Conservation (phyloP, 352 stramenopile genomes). For the Globisporangium recalcitrans region DNA sequence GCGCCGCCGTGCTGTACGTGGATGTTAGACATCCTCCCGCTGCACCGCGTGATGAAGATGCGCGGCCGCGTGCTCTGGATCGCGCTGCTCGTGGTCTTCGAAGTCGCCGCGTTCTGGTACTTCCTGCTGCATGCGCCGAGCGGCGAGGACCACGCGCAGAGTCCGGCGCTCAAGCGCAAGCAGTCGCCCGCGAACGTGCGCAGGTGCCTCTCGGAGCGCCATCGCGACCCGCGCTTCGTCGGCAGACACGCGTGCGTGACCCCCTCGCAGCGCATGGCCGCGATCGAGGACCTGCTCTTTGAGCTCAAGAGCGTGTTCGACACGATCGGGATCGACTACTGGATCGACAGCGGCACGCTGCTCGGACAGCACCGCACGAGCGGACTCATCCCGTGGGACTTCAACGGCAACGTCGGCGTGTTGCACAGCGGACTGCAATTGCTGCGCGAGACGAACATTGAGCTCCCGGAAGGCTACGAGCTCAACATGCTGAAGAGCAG, state of each 20-base stretch:
- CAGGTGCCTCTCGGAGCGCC: constrained; percentile 27
- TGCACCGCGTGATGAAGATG: constrained; percentile 5
- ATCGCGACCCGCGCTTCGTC: constrained; percentile 39
- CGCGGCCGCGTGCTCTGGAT: constrained; percentile 18
- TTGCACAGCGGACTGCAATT: constrained; percentile 9
- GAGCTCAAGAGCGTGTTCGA: constrained; percentile 33
- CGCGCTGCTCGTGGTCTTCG: constrained; percentile 24
- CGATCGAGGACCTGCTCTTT: constrained; percentile 36
- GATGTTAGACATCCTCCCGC: constrained; percentile 1
- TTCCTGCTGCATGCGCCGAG: constrained; percentile 30
- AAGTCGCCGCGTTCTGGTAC: constrained; percentile 34
- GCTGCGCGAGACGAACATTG: constrained; percentile 17
- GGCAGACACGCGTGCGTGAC: constrained; percentile 28
- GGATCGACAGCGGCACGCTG: constrained; percentile 52
- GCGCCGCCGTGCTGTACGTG: too few relatives aligned
- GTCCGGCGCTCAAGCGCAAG: constrained; percentile 9
- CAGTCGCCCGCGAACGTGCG: constrained; percentile 24
- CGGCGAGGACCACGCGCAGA: constrained; percentile 13
- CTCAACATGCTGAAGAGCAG: constrained; percentile 40
- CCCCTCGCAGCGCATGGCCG: constrained; percentile 24
- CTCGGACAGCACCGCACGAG: constrained; percentile 41
- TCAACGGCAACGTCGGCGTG: constrained; percentile 43
- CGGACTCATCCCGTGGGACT: constrained; percentile 45
- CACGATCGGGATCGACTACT: constrained; percentile 33
- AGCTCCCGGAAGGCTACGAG: constrained; percentile 33